Evolutionary conservation across 129 eudicot genomes (phyloP).

Genomic region (Flaveria trinervia): DNA sequence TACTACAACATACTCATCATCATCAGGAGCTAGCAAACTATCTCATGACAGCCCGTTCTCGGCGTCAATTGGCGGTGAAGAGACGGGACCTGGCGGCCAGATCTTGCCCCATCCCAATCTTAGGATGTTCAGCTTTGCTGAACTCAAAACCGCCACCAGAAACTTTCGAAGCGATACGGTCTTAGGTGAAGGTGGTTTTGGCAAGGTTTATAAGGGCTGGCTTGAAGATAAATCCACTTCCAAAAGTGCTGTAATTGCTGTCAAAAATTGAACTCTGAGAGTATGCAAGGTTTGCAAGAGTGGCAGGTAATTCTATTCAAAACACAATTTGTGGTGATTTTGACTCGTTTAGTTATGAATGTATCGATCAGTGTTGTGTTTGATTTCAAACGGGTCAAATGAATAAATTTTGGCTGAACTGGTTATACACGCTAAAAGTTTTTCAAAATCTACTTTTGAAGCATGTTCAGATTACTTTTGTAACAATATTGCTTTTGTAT

Average conservation of each 20-base stretch:
- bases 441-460: not conserved
- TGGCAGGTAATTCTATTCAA: conserved; percentile 44
- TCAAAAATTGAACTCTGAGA: conserved; percentile 41
- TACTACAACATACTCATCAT: conserved; percentile 40
- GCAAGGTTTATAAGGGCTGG: conserved; percentile 66
- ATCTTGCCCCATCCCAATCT: conserved; percentile 51
- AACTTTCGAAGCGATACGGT: conserved; percentile 50
- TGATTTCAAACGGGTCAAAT: not conserved
- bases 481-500: no score
- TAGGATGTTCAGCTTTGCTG: conserved; percentile 44
- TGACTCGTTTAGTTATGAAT: not conserved
- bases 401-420: not conserved
- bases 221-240: conserved; percentile 46
- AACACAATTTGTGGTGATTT: not conserved
- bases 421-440: not conserved
- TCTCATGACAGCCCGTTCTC: conserved; percentile 45
- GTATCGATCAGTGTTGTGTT: not conserved
- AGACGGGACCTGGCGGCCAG: conserved; percentile 38
- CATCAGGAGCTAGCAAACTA: conserved; percentile 38
- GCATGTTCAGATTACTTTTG: no score
- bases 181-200: conserved; percentile 64
- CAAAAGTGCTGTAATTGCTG: conserved; percentile 38
- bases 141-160: conserved; percentile 51
- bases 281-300: conserved; percentile 54
- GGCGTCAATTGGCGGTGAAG: conserved; percentile 34